phyloP scores from a whole-genome alignment of 108 stramenopile species.

The Parietichytrium sp. region DNA sequence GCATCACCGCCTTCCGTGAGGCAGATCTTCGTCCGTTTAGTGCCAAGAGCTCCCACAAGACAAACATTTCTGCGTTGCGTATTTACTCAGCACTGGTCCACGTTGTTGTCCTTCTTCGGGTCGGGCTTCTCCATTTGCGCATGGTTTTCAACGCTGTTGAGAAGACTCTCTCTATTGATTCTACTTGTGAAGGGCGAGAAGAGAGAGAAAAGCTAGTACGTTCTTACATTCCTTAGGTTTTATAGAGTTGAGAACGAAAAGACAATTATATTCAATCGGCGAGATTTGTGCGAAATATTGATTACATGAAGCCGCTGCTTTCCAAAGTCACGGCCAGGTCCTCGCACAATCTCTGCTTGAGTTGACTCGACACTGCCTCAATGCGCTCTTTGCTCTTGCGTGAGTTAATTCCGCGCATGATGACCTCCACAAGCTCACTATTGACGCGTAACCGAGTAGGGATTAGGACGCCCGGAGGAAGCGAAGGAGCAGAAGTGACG shows the following conservation, averaged over 20 bases:
- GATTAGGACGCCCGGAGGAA: not conserved
- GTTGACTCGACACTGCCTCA: not conserved
- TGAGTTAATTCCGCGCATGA: not conserved
- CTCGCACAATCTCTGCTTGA: not conserved
- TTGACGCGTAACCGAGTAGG: not conserved
- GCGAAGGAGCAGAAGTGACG: not conserved
- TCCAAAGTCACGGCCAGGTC: constrained; percentile 1
- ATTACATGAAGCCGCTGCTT: not conserved
- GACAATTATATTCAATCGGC: not conserved
- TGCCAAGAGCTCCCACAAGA: too few species aligned
- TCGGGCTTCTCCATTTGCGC: too few species aligned
- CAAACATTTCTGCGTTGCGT: too few species aligned
- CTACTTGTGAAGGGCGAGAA: not conserved
- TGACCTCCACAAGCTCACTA: not conserved
- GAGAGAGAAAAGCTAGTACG: not conserved
- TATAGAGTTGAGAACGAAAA: not conserved
- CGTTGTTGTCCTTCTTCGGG: too few species aligned
- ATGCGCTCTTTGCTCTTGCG: not conserved
- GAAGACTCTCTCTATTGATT: not conserved
- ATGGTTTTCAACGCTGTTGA: not conserved
- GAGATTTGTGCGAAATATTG: not conserved
- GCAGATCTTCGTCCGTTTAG: not conserved
- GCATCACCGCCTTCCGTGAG: not conserved
- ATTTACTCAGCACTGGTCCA: too few species aligned
- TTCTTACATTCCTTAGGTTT: not conserved